Base-by-base conservation (phyloP, 1,284 basidiomycete species). In the Ustilago crameri region DNA sequence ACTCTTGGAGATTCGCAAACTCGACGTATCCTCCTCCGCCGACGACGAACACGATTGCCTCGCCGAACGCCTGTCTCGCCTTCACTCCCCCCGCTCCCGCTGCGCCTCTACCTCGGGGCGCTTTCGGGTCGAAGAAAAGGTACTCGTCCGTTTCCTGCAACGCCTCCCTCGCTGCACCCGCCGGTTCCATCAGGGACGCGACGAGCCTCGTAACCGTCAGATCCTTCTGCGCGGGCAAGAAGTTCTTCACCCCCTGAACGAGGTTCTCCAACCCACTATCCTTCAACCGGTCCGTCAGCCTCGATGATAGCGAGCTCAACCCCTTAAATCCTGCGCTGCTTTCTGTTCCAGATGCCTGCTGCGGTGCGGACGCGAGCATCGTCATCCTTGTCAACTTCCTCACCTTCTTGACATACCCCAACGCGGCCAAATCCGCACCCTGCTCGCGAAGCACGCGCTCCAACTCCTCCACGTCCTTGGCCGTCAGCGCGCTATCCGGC, bases 1-100 rank as follows among this genome's bases (percentile, higher is more conserved):
- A 81, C 48, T 82, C 79, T 41, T 76, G 75, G 73, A 99, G 84
- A 83, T 98, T 98, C 8, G 93, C 93, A 79, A 95, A 97, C 85
- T 99, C 96, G 51, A 98, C 93, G 80, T 98, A 96, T 20, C 93
- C 91, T 1, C 94, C 96, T 4, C 96, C 96, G 5, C 96, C 96
- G 0, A 98, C 95, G 15, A 98, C 87, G 78, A 99, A 99, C 2
- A 98, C 91, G 74, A 94, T 89, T 17, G 91, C 90, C 73, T 98
- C 95, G 17, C 87, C 45, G 84, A 94, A 96, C n/a, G 89, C 88
- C 89, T 69, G 68, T 37, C 78, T 62, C 24, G 71, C 66, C 47
- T 74, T 72, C 15, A 69, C 35, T 1, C 70, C 70, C 0, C 59
- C 60, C 3, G 67, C 50, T 9, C 46, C 51, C 17, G 48, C 68